Base-by-base conservation (phyloP, 352 stramenopile species). In the Globisporangium camurandrum region DNA sequence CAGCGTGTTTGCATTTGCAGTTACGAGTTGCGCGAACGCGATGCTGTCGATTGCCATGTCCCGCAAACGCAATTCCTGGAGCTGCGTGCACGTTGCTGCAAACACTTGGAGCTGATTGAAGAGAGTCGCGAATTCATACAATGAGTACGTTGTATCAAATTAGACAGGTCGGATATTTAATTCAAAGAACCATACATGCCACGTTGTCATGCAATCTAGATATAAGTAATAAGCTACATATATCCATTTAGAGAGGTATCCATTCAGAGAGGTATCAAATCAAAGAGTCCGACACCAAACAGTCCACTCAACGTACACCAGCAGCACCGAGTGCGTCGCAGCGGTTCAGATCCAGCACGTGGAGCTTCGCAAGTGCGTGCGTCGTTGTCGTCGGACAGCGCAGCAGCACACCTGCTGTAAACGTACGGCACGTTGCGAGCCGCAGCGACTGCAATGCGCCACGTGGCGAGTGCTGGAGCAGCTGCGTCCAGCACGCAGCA, bases 41-140 rank as follows among this genome's bases (percentile, higher is more conserved):
- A 52, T 47, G 38, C 61, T 58, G 49, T 90, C 75, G 6, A 94
- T 48, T 0, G 69, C 47, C 76, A 94, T 88, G 54, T 94, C 80
- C 10, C 67, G 66, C 22, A 94, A 59, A 27, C 68, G 67, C 9
- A 94, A 53, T 52, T 88, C 75, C 17, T 58, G 71, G 30, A 94
- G 61, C 20, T 49, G 68, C 0, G 24, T 31, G 57, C 83, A 92
- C 38, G 62, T 48, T 6, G 69, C 44, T 0, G 76, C 76, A 31
- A 87, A 19, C 9, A 66, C 31, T 28, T 54, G 36, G 11, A 86
- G 46, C 43, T 69, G 30, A 0, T 49, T 26, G 4, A 28, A n/a
- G n/a, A n/a, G n/a, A n/a, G n/a, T n/a, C n/a, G n/a, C n/a, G n/a
- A n/a, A n/a, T n/a, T n/a, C n/a, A n/a, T n/a, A n/a, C n/a, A n/a